A percentile compares a stretch with the other conserved stretches of the same genome.
phyloP scores from a whole-genome alignment of 2,329 filamentous ascomycete species.

The Coniosporium tulheliwenetii region DNA sequence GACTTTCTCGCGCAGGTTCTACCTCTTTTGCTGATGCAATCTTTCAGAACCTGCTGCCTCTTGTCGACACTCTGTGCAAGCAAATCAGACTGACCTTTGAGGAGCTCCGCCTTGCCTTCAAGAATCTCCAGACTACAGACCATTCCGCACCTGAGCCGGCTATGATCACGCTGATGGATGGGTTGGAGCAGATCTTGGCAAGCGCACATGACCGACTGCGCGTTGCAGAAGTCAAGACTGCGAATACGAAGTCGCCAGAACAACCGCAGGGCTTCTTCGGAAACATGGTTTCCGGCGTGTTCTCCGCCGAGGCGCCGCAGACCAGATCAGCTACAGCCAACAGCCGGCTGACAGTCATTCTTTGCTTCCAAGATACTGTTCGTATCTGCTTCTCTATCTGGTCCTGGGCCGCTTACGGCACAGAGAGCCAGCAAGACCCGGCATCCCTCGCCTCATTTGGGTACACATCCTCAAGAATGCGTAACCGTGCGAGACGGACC shows the following conservation, averaged over 20 bases:
- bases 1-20: slow-evolving; percentile 69
- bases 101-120: slow-evolving; percentile 51
- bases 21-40: slow-evolving; percentile 66
- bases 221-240: slow-evolving; percentile 55
- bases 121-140: slow-evolving; percentile 20
- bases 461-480: slow-evolving; percentile 81
- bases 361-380: slow-evolving; percentile 95
- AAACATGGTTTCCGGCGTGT: slow-evolving; percentile 86
- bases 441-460: slow-evolving; percentile 67
- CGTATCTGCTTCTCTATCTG: slow-evolving; percentile 86
- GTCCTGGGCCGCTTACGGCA: slow-evolving; percentile 68
- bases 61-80: slow-evolving; percentile 77
- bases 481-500: slow-evolving; percentile 73
- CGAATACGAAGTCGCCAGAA: slow-evolving; percentile 61
- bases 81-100: slow-evolving; percentile 62
- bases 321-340: slow-evolving; percentile 79
- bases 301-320: slow-evolving; percentile 61
- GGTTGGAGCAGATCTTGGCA: slow-evolving; percentile 78
- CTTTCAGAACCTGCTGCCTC: slow-evolving; percentile 77
- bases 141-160: slow-evolving; percentile 49
- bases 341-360: slow-evolving; percentile 75
- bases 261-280: slow-evolving; percentile 81
- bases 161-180: slow-evolving; percentile 76
- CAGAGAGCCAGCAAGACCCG: slow-evolving; percentile 44
- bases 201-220: slow-evolving; percentile 71